Conservation (phyloP, 75 land plant genomes). For the Pinus tabuliformis region DNA sequence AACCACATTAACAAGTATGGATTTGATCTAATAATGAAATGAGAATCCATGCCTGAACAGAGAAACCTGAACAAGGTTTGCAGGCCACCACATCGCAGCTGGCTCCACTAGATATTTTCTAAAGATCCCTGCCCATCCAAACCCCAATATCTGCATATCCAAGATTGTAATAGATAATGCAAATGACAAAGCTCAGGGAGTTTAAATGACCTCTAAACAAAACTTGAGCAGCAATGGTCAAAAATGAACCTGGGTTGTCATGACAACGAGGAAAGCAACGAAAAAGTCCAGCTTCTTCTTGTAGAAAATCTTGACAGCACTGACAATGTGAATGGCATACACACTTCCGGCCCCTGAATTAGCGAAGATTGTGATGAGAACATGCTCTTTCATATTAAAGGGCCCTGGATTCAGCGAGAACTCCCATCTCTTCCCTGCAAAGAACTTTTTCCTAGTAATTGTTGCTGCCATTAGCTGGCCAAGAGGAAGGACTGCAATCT, state of each 20-base stretch:
- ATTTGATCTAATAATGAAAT: too few species aligned
- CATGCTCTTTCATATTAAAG: constrained; percentile 52
- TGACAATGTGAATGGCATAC: constrained; percentile 25
- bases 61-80: constrained; percentile 72
- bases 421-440: constrained; percentile 1
- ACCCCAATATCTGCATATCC: constrained; percentile 52
- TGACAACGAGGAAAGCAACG: constrained; percentile 12
- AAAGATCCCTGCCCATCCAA: constrained; percentile 78
- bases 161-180: not conserved
- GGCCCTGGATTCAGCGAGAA: constrained; percentile 45
- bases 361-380: constrained; percentile 42
- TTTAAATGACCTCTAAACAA: not conserved
- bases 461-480: constrained; percentile 62
- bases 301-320: constrained; percentile 30
- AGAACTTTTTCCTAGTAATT: constrained; percentile 20
- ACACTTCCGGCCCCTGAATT: constrained; percentile 36
- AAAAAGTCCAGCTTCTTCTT: constrained; percentile 20
- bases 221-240: not conserved
- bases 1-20: not conserved
- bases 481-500: constrained; percentile 51
- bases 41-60: constrained; percentile 44
- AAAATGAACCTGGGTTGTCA: constrained; percentile 36
- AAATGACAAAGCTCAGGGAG: not conserved
- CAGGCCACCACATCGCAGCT: constrained; percentile 82
- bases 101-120: constrained; percentile 66